A percentile compares a stretch with the other conserved stretches of the same genome.
Conservation (phyloP, 2,329 filamentous ascomycete species). For the Sclerotinia sclerotiorum region DNA sequence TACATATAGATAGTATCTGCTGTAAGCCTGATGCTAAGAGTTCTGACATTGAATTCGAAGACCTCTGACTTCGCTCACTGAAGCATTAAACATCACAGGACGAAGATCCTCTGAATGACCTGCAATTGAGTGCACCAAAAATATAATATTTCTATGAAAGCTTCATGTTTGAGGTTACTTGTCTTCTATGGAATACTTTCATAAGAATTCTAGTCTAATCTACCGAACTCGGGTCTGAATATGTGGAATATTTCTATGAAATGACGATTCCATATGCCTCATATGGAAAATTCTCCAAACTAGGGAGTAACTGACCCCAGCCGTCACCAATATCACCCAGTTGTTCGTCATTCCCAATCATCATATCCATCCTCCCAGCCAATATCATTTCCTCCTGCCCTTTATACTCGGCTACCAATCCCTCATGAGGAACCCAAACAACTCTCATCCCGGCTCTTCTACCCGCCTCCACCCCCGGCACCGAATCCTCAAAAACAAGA, state of each 20-base stretch:
- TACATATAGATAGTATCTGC: too few relatives aligned
- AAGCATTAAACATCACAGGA: background rate
- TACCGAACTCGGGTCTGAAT: background rate
- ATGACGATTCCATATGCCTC: constrained; percentile 56
- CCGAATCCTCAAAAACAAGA: constrained; percentile 93
- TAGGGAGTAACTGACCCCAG: constrained; percentile 57
- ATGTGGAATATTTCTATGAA: background rate
- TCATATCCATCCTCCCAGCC: constrained; percentile 65
- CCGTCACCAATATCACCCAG: constrained; percentile 63
- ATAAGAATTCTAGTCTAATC: background rate
- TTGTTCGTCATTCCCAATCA: constrained; percentile 49
- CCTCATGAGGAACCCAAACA: constrained; percentile 85
- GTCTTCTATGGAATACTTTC: background rate
- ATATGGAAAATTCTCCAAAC: constrained; percentile 57
- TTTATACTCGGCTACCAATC: constrained; percentile 70
- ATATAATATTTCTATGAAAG: background rate
- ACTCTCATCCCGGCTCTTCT: constrained; percentile 92
- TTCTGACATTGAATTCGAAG: too few relatives aligned
- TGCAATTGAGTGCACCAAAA: background rate
- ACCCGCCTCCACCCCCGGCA: constrained; percentile 88
- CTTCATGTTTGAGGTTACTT: background rate
- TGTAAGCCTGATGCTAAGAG: too few relatives aligned
- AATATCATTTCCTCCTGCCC: constrained; percentile 79
- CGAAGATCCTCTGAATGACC: too few relatives aligned
- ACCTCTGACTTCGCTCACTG: too few relatives aligned